A percentile compares a stretch with the other conserved stretches of the same genome.
These are phyloP conservation scores for Hemisphaericaspora xylanilytica DNA, from an alignment of 1,139 yeast genomes.

Conservation along the genomic window DNA sequence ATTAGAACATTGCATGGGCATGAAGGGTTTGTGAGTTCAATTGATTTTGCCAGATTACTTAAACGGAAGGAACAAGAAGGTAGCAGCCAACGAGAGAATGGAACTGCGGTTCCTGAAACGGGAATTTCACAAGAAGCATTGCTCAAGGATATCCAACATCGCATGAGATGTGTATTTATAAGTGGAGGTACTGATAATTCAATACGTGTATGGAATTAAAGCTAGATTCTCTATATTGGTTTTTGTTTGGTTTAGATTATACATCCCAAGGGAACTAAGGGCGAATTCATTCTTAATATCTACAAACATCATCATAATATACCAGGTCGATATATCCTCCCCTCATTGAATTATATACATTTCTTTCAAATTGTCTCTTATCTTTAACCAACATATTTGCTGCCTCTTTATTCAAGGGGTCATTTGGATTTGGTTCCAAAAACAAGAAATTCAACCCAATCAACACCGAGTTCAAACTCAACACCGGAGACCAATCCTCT, in stretches of 20 bases:
- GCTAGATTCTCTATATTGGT: neutral
- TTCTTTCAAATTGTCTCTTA: slow-evolving; percentile 51
- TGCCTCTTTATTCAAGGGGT: slow-evolving; percentile 89
- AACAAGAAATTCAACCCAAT: slow-evolving; percentile 85
- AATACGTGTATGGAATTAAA: slow-evolving; percentile 52
- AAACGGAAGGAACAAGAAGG: slow-evolving; percentile 15
- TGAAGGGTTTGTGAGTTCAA: slow-evolving; percentile 67
- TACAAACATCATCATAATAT: slow-evolving; percentile 59
- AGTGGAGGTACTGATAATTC: slow-evolving; percentile 62
- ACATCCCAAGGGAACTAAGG: too few species aligned
- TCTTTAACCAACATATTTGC: slow-evolving; percentile 70
- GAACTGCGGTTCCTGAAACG: slow-evolving; percentile 4
- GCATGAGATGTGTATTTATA: slow-evolving; percentile 55
- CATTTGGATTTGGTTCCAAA: slow-evolving; percentile 87
- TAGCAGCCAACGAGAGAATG: slow-evolving; percentile 8
- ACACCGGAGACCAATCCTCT: slow-evolving; percentile 96
- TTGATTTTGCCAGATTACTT: slow-evolving; percentile 55
- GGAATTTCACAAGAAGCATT: slow-evolving; percentile 16
- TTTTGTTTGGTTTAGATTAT: too few species aligned
- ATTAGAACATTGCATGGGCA: slow-evolving; percentile 60
- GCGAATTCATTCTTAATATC: slow-evolving; percentile 1
- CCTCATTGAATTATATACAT: slow-evolving; percentile 65
- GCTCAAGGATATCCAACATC: slow-evolving; percentile 31
- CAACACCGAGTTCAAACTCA: slow-evolving; percentile 75
- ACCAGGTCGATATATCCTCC: slow-evolving; percentile 66